A percentile compares a stretch with the other conserved stretches of the same genome.
Conservation (phyloP, 495 filamentous ascomycete species). For the Xylaria nigripes region DNA sequence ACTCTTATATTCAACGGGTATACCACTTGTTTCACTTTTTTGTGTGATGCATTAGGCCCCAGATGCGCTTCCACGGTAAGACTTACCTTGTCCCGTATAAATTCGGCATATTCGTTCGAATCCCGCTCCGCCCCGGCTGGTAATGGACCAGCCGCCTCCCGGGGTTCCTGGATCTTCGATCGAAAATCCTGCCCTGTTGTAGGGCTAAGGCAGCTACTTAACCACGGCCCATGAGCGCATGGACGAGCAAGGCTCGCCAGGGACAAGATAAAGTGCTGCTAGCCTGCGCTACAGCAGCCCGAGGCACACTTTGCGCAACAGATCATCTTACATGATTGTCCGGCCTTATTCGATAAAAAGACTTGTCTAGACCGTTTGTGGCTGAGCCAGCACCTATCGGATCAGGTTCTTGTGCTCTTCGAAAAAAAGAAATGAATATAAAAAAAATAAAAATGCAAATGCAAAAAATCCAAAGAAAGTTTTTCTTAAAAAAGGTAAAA, state of each 20-base stretch:
- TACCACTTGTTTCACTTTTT: neutral
- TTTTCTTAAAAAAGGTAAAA: neutral
- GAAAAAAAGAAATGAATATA: neutral
- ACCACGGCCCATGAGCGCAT: slow-evolving; percentile 1
- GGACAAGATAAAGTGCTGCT: neutral
- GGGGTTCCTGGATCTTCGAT: slow-evolving; percentile 7
- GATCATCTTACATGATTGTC: slow-evolving; percentile 4
- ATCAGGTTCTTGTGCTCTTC: slow-evolving; percentile 7
- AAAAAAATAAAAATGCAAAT: slow-evolving; percentile 1
- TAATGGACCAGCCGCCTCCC: neutral
- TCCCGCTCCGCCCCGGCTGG: slow-evolving; percentile 12
- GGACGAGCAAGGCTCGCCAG: slow-evolving; percentile 3
- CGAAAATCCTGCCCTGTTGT: slow-evolving; percentile 6
- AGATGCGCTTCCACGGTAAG: neutral
- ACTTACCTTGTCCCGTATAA: neutral
- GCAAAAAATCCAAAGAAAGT: slow-evolving; percentile 7
- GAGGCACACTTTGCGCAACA: neutral
- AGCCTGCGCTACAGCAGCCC: neutral
- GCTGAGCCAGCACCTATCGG: slow-evolving; percentile 19
- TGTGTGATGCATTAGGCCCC: neutral
- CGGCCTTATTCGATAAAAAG: slow-evolving; percentile 14
- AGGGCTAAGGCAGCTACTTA: slow-evolving; percentile 9
- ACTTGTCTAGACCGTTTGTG: slow-evolving; percentile 28
- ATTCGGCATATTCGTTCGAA: neutral
- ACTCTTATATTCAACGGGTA: neutral